Evolutionary conservation across 208 protist genomes (phyloP), one percentile per base, ranked within the genome.

Genomic region (Trypanosoma rangeli): DNA sequence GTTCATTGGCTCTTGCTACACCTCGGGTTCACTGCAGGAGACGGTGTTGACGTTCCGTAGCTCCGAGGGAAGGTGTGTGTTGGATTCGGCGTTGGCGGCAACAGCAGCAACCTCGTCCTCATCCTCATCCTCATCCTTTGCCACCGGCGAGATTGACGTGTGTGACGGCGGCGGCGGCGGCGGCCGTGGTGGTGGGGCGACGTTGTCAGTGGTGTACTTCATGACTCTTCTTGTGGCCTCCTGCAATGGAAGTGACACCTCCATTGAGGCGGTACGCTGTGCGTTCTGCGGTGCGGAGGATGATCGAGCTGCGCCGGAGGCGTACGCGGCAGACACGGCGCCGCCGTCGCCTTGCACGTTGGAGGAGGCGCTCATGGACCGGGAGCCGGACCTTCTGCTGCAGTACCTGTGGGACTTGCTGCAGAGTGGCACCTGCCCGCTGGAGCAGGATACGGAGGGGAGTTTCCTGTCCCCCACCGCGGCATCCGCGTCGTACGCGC

Each of bases 231-330:
- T 70, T 16, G n/a, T 70, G 50, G 65, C 65, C 39, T 62, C 65
- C 4, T 70, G 52, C 33, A 53, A 62, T 70, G 65, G 55, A 18
- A 62, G 42, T n/a, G 20, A 62, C 20, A 70, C 65, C n/a, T 70
- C 55, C 22, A 70, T 70, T 55, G 54, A 70, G n/a, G 65, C 54
- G 24, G 54, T 70, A 15, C 65, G 65, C 24, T 70, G 65, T 42
- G 50, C 37, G 2, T 70, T 70, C 59, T 37, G 24, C 20, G 65
- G 55, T 7, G 3, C 10, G 15, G n/a, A 35, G 29, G 37, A 24
- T 39, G 55, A 52, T 28, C 1, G 24, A 4, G 35, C 20, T 35
- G 46, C 52, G 13, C 42, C 42, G 8, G 42, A 1, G 8, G 42
- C 1, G 1, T 1, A 46, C 15, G 42, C 42, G 13, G 15, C 8